Evolutionary conservation across 805 yeast species (phyloP).

Genomic region (Tanozyma kutaoensis): DNA sequence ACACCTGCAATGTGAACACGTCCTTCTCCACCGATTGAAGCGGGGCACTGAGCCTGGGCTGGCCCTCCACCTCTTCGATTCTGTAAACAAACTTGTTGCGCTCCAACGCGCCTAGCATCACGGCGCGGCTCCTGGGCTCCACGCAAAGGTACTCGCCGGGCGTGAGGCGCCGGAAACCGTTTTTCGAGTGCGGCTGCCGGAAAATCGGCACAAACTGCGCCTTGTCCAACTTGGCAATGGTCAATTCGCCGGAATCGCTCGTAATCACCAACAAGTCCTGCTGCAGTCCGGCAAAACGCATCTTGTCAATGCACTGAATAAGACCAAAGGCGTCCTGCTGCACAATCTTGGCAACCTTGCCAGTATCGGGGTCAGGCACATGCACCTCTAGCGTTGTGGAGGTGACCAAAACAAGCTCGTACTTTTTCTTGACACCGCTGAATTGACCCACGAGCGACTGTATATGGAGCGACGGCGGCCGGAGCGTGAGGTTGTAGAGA

Average conservation of each 20-base stretch:
- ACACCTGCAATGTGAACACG: slow-evolving; percentile 35
- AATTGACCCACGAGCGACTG: slow-evolving; percentile 59
- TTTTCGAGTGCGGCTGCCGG: slow-evolving; percentile 59
- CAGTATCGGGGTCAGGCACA: slow-evolving; percentile 40
- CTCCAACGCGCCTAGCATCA: slow-evolving; percentile 62
- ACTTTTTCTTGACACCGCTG: slow-evolving; percentile 35
- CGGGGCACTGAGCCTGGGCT: slow-evolving; percentile 52
- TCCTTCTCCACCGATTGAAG: slow-evolving; percentile 48
- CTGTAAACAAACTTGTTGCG: slow-evolving; percentile 60
- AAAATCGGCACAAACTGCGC: slow-evolving; percentile 30
- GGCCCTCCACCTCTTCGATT: slow-evolving; percentile 29
- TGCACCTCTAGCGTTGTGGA: slow-evolving; percentile 41
- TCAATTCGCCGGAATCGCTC: slow-evolving; percentile 69
- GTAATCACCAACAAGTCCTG: slow-evolving; percentile 53
- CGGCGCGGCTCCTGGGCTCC: slow-evolving; percentile 63
- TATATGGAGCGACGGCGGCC: slow-evolving; percentile 39
- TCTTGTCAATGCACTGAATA: slow-evolving; percentile 36
- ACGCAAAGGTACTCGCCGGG: slow-evolving; percentile 65
- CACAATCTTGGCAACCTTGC: slow-evolving; percentile 32
- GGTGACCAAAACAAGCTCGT: slow-evolving; percentile 50
- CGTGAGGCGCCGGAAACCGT: slow-evolving; percentile 59
- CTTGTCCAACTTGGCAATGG: slow-evolving; percentile 35
- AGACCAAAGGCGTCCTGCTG: slow-evolving; percentile 42
- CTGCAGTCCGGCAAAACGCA: slow-evolving; percentile 39
- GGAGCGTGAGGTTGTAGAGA: slow-evolving; percentile 63